phyloP scores from a whole-genome alignment of 176 grass and related monocot genomes.

The Carex myosuroides region DNA sequence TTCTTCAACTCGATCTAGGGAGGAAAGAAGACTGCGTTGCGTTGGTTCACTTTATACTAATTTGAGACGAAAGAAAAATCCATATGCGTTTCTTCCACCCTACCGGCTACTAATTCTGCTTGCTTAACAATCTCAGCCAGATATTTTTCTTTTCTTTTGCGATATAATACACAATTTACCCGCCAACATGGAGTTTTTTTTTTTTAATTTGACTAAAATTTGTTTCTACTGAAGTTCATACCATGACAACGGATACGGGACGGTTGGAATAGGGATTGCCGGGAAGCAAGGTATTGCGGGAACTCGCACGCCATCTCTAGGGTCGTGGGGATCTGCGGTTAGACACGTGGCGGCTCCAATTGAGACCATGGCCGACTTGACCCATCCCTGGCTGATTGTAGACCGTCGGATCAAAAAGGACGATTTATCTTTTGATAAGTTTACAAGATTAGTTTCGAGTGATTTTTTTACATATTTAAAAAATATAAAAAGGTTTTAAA shows the following conservation, averaged over 20 bases:
- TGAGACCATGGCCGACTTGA: neutral
- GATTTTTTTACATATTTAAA: too few species aligned
- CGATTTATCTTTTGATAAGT: neutral
- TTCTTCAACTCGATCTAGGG: neutral
- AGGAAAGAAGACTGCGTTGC: neutral
- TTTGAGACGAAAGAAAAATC: neutral
- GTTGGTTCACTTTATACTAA: neutral
- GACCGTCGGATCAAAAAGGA: neutral
- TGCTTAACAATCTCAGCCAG: neutral
- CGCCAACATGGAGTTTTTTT: conserved; percentile 22
- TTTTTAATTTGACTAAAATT: neutral
- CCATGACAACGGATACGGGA: neutral
- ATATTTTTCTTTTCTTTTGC: neutral
- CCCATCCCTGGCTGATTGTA: neutral
- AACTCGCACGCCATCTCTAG: conserved; percentile 1
- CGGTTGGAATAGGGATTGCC: neutral
- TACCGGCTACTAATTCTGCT: neutral
- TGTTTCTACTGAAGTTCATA: neutral
- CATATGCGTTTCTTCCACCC: conserved; percentile 3
- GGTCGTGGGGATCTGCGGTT: neutral
- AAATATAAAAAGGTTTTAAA: too few species aligned
- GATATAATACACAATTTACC: conserved; percentile 20
- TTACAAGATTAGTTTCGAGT: too few species aligned
- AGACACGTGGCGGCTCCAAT: neutral
- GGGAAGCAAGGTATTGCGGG: conserved; percentile 11